Evolutionary conservation across 805 yeast species (phyloP).

Genomic region (Grigorovia yakushimaensis): DNA sequence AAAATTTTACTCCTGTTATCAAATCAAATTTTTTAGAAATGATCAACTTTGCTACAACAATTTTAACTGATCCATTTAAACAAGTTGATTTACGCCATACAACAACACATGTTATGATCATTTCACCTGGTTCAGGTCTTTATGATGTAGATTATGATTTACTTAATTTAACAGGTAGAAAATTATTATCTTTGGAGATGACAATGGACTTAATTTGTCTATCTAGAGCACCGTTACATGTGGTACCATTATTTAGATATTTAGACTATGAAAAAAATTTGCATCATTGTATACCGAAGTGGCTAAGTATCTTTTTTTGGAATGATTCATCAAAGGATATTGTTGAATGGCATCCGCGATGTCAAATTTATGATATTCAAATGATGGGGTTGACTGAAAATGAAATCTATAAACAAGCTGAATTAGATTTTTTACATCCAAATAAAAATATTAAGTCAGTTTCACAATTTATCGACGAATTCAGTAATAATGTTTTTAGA

Average conservation of each 20-base stretch:
- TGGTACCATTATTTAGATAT: slow-evolving; percentile 80
- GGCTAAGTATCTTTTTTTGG: slow-evolving; percentile 94
- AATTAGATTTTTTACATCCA: slow-evolving; percentile 47
- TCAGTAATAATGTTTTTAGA: slow-evolving; percentile 51
- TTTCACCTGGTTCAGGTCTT: slow-evolving; percentile 89
- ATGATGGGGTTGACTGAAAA: slow-evolving; percentile 98
- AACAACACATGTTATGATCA: slow-evolving; percentile 76
- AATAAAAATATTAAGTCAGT: slow-evolving; percentile 31
- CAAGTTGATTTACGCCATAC: slow-evolving; percentile 85
- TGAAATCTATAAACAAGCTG: slow-evolving; percentile 56
- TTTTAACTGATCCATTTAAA: slow-evolving; percentile 65
- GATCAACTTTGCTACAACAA: slow-evolving; percentile 69
- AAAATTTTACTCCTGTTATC: slow-evolving; percentile 70
- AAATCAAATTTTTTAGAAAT: slow-evolving; percentile 88
- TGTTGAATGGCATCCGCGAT: slow-evolving; percentile 79
- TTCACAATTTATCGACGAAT: slow-evolving; percentile 52
- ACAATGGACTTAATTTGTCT: slow-evolving; percentile 84
- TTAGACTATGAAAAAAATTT: slow-evolving; percentile 41
- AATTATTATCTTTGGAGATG: slow-evolving; percentile 67
- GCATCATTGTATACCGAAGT: slow-evolving; percentile 78
- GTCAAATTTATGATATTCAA: slow-evolving; percentile 89
- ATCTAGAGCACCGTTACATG: slow-evolving; percentile 84
- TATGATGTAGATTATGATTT: slow-evolving; percentile 83
- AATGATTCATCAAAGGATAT: slow-evolving; percentile 39
- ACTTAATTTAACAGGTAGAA: slow-evolving; percentile 62